A percentile compares a stretch with the other conserved stretches of the same genome.
phyloP scores from a whole-genome alignment of 768 basidiomycete species.

The Fibroporia radiculosa region DNA sequence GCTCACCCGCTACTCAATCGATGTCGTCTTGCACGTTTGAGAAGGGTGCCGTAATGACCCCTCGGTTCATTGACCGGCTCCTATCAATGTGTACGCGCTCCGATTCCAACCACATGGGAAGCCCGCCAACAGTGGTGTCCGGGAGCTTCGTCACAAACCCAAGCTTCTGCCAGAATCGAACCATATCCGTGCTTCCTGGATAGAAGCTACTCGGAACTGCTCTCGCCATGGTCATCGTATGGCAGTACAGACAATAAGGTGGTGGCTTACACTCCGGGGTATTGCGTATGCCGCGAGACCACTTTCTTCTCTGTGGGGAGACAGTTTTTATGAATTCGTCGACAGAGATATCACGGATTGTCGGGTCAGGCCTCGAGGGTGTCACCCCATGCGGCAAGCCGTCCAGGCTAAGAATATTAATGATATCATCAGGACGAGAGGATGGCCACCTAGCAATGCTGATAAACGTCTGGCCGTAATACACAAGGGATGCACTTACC shows the following conservation, averaged over 20 bases:
- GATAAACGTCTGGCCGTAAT: neutral
- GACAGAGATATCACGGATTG: too few relatives aligned
- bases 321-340: neutral
- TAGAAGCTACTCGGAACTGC: conserved; percentile 5
- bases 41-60: too few relatives aligned
- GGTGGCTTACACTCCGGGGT: conserved; percentile 2
- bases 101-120: neutral
- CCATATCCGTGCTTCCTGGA: conserved; percentile 17
- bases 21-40: too few relatives aligned
- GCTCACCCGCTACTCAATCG: too few relatives aligned
- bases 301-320: neutral
- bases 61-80: too few relatives aligned
- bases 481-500: conserved; percentile 12
- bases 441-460: conserved; percentile 24
- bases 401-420: conserved; percentile 1
- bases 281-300: conserved; percentile 2
- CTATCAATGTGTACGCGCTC: conserved; percentile 2
- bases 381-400: neutral
- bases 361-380: neutral
- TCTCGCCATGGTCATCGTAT: neutral
- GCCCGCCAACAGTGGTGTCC: neutral
- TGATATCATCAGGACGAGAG: conserved; percentile 22
- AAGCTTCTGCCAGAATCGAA: conserved; percentile 13
- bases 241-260: neutral
- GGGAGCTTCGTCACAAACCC: conserved; percentile 11